Conservation (phyloP, 2,329 filamentous ascomycete genomes). For the Colletotrichum sp. region DNA sequence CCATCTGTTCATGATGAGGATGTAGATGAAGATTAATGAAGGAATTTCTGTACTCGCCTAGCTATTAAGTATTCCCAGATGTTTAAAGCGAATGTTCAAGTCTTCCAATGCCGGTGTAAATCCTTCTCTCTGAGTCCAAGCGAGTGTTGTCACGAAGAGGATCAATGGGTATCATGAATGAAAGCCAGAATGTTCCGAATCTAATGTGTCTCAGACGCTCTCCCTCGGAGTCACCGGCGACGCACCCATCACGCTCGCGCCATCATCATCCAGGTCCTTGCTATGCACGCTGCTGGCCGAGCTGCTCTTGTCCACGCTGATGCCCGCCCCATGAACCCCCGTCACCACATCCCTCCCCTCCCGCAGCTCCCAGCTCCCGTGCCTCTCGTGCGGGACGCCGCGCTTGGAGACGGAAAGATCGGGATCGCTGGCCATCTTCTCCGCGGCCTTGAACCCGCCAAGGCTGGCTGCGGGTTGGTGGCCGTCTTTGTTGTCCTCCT, state of each 20-base stretch:
- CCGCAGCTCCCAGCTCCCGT: conserved; percentile 56
- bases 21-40: background rate
- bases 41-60: background rate
- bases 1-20: background rate
- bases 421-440: conserved; percentile 48
- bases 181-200: background rate
- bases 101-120: background rate
- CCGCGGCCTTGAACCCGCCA: conserved; percentile 49
- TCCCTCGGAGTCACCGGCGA: conserved; percentile 44
- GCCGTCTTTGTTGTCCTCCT: background rate
- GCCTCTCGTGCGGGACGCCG: conserved; percentile 44
- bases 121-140: background rate
- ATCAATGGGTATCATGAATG: conserved; percentile 22
- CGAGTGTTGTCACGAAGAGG: background rate
- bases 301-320: conserved; percentile 28
- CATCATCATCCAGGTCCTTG: conserved; percentile 35
- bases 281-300: conserved; percentile 3
- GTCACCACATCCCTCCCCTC: conserved; percentile 23
- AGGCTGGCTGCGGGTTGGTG: conserved; percentile 18
- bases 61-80: no score
- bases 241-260: conserved; percentile 36
- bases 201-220: conserved; percentile 33
- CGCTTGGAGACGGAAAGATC: conserved; percentile 44
- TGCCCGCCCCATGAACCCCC: conserved; percentile 17
- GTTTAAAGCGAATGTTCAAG: background rate